phyloP scores from a whole-genome alignment of 1,284 basidiomycete genomes.

The Trichosporon sp. region DNA sequence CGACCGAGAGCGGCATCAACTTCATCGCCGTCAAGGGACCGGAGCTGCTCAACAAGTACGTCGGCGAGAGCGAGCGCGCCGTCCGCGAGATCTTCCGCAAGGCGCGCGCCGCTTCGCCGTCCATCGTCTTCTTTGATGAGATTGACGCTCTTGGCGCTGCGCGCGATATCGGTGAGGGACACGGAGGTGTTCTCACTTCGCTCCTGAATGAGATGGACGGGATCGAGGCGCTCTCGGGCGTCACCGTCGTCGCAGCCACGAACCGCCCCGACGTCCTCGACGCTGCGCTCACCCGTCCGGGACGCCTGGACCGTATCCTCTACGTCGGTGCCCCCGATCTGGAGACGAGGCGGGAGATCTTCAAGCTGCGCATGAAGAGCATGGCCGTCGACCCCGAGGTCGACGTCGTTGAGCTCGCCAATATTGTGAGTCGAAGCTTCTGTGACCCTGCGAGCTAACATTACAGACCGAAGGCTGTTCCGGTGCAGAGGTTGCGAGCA shows the following conservation, averaged over 20 bases:
- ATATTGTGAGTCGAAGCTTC: constrained; percentile 64
- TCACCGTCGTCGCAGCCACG: constrained; percentile 93
- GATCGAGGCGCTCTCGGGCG: constrained; percentile 87
- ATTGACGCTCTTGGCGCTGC: constrained; percentile 90
- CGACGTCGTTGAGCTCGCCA: constrained; percentile 70
- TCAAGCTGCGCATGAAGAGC: constrained; percentile 70
- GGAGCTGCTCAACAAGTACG: constrained; percentile 95
- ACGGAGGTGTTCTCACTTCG: constrained; percentile 86
- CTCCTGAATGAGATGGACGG: constrained; percentile 99
- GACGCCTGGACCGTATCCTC: constrained; percentile 89
- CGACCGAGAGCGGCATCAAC: constrained; percentile 92
- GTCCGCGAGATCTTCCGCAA: constrained; percentile 95
- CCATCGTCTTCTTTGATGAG: constrained; percentile 97
- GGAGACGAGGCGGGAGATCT: constrained; percentile 77
- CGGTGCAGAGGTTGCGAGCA: constrained; percentile 86
- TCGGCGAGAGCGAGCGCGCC: constrained; percentile 94
- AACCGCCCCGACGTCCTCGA: constrained; percentile 94
- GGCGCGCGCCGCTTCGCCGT: constrained; percentile 88
- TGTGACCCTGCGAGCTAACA: constrained; percentile 1
- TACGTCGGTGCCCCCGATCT: constrained; percentile 91
- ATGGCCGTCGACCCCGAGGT: constrained; percentile 80
- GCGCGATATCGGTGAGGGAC: constrained; percentile 67
- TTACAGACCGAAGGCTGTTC: constrained; percentile 88
- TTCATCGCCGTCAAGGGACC: constrained; percentile 98
- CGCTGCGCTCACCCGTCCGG: constrained; percentile 90